A percentile compares a stretch with the other conserved stretches of the same genome.
Conservation (phyloP, 352 stramenopile species). For the Pythium pyrilobum region DNA sequence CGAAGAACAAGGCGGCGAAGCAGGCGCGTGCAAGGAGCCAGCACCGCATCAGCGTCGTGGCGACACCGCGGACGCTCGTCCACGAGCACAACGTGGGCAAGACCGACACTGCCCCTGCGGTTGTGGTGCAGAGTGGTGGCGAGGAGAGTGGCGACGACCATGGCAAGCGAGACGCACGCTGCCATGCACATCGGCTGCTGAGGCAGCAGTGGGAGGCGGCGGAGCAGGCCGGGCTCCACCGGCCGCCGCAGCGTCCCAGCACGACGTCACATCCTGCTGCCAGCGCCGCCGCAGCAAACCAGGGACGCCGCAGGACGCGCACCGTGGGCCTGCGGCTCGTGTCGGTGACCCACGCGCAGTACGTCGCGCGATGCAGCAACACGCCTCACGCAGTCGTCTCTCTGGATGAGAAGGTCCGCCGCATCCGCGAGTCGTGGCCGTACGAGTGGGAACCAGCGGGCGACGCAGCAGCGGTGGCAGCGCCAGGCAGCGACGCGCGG, state of each 20-base stretch:
- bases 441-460: conserved; percentile 41
- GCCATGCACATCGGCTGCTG: conserved; percentile 43
- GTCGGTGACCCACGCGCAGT: conserved; percentile 46
- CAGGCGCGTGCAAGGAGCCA: conserved; percentile 32
- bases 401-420: conserved; percentile 44
- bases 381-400: not conserved
- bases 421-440: conserved; percentile 64
- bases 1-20: conserved; percentile 40
- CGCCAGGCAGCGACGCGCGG: too few species aligned
- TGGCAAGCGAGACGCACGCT: not conserved
- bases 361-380: conserved; percentile 33
- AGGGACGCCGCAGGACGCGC: not conserved
- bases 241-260: conserved; percentile 9
- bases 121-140: too few species aligned
- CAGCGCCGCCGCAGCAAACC: not conserved
- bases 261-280: not conserved
- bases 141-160: conserved; percentile 6
- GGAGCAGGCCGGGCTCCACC: conserved; percentile 28
- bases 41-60: conserved; percentile 45
- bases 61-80: conserved; percentile 1
- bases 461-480: too few species aligned
- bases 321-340: conserved; percentile 1
- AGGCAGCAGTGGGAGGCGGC: conserved; percentile 50
- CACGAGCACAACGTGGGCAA: conserved; percentile 4
- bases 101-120: too few species aligned